Evolutionary conservation across 2,329 filamentous ascomycete species (phyloP).

Genomic region (Diaporthe nobilis): DNA sequence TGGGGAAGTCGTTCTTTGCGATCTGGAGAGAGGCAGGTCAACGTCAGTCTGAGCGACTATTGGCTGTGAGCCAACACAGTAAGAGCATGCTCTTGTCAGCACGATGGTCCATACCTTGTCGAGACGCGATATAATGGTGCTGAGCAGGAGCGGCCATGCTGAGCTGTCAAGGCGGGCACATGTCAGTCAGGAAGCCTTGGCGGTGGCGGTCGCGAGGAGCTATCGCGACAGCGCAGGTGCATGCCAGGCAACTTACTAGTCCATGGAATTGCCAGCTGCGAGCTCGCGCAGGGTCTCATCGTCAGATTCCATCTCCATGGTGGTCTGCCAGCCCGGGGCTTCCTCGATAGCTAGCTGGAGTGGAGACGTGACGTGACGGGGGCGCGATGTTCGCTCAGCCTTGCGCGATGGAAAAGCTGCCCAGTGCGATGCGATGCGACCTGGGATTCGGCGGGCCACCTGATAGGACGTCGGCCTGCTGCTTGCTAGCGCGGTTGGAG

Average conservation of each 20-base stretch:
- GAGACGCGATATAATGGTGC: constrained; percentile 75
- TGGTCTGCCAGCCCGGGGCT: constrained; percentile 40
- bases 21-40: constrained; percentile 67
- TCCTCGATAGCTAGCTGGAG: constrained; percentile 14
- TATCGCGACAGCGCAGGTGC: background rate
- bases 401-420: constrained; percentile 32
- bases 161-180: constrained; percentile 63
- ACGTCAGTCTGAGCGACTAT: constrained; percentile 5
- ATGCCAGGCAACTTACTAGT: constrained; percentile 64
- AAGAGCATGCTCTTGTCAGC: background rate
- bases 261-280: constrained; percentile 66
- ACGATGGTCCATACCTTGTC: constrained; percentile 65
- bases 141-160: constrained; percentile 78
- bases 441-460: background rate
- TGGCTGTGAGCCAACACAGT: background rate
- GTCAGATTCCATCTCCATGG: constrained; percentile 70
- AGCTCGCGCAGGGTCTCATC: constrained; percentile 64
- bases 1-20: constrained; percentile 80
- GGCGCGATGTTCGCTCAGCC: constrained; percentile 25
- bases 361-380: constrained; percentile 26
- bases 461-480: constrained; percentile 16
- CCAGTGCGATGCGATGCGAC: constrained; percentile 27
- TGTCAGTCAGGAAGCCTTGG: constrained; percentile 43
- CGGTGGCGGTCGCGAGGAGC: background rate
- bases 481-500: constrained; percentile 9